A percentile compares a stretch with the other conserved stretches of the same genome.
These are phyloP conservation scores for Lactarius quietus DNA, from an alignment of 768 basidiomycete species.

Conservation along the genomic window DNA sequence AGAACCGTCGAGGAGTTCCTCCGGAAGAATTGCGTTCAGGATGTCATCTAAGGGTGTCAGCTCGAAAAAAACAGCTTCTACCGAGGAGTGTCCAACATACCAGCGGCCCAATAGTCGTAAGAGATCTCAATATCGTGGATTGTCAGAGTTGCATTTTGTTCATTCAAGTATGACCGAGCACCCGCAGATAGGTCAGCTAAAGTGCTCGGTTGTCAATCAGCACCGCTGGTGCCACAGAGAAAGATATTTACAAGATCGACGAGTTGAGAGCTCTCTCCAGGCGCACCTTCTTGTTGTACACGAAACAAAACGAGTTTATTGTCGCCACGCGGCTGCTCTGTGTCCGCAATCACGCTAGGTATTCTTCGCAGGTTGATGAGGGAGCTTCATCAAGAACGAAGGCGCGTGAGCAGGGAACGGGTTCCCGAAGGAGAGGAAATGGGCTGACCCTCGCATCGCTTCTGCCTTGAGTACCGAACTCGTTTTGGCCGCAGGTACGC, in stretches of 20 bases:
- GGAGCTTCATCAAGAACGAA: slow-evolving; percentile 38
- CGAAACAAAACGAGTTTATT: slow-evolving; percentile 63
- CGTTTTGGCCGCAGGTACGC: slow-evolving; percentile 55
- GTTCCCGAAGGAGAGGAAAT: neutral
- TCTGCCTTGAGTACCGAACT: slow-evolving; percentile 53
- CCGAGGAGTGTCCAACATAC: slow-evolving; percentile 39
- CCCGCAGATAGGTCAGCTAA: slow-evolving; percentile 65
- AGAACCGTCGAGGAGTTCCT: slow-evolving; percentile 68
- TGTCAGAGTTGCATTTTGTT: slow-evolving; percentile 54
- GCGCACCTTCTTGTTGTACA: slow-evolving; percentile 56
- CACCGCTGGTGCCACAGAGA: neutral
- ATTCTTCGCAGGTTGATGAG: slow-evolving; percentile 69
- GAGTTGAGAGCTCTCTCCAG: neutral
- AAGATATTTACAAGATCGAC: neutral
- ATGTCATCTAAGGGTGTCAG: slow-evolving; percentile 66
- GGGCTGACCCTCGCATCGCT: slow-evolving; percentile 52
- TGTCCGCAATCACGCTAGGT: slow-evolving; percentile 53
- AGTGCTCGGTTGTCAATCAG: slow-evolving; percentile 35
- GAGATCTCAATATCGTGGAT: slow-evolving; percentile 59
- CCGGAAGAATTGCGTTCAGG: slow-evolving; percentile 75
- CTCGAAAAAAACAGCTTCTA: neutral
- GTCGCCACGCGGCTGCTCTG: slow-evolving; percentile 43
- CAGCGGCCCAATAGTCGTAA: slow-evolving; percentile 88
- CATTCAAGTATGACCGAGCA: slow-evolving; percentile 50
- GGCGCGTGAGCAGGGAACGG: neutral